A percentile compares a stretch with the other conserved stretches of the same genome.
Evolutionary conservation across 1,284 basidiomycete species (phyloP).

Genomic region (Anthracocystis setariae): DNA sequence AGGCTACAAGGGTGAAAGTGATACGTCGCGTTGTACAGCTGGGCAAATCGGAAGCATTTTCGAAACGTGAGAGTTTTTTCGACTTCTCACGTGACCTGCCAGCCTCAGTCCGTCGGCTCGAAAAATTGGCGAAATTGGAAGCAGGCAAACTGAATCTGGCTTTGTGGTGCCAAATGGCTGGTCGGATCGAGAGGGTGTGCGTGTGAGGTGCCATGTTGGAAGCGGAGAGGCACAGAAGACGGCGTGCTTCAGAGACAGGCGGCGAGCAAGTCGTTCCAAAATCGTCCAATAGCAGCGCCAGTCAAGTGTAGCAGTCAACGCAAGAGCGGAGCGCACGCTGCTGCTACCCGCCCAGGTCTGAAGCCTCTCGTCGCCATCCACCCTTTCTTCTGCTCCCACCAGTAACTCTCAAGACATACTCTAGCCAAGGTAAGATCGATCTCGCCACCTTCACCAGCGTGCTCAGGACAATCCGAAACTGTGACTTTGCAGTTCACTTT

Average conservation of each 20-base stretch:
- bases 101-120: too few species aligned
- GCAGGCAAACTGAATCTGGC: too few species aligned
- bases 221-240: too few species aligned
- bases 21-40: too few species aligned
- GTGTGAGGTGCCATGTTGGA: too few species aligned
- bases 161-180: too few species aligned
- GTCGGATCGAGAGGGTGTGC: too few species aligned
- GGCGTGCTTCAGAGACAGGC: neutral
- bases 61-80: conserved; percentile 34
- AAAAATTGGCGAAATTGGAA: too few species aligned
- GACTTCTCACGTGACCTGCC: conserved; percentile 24
- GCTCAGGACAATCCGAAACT: conserved; percentile 26
- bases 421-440: conserved; percentile 50
- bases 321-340: conserved; percentile 5
- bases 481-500: conserved; percentile 2
- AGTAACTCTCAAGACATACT: conserved; percentile 54
- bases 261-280: neutral
- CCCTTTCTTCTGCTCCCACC: conserved; percentile 45
- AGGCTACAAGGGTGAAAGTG: too few species aligned
- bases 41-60: too few species aligned
- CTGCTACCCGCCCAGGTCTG: conserved; percentile 16
- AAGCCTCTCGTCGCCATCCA: conserved; percentile 42
- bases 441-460: conserved; percentile 10
- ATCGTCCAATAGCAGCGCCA: neutral
- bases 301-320: conserved; percentile 3